Evolutionary conservation across 352 stramenopile genomes (phyloP), one percentile per base, ranked within the genome.

Genomic region (Pythium biforme): DNA sequence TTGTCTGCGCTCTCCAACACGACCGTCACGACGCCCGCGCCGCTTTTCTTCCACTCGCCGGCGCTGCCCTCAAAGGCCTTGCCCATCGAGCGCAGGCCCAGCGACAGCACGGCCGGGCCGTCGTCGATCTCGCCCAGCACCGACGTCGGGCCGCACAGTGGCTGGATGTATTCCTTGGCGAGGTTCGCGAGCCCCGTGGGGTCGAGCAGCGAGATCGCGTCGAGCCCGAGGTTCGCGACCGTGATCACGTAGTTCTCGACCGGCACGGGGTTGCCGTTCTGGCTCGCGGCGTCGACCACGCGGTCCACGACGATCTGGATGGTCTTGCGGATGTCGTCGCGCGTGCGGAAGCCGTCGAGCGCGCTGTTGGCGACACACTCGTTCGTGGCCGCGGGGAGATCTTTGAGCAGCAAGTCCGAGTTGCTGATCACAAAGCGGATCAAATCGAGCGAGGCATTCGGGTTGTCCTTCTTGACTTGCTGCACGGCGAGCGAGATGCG

Each of bases 111-210:
- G 12, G 70, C 69, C 59, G 68, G 69, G 17, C 78, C 78, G 47
- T 83, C 74, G 46, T 83, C 72, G 41, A 88, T 80, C 34, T 82
- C 74, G 50, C 78, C 78, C n/a, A 85, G 47, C 22, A 68, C 75
- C 10, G 70, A 51, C 11, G 78, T 86, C 10, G 74, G 74, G 1
- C 69, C 70, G 48, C 78, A 88, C 64, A 88, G 75, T 15, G 76
- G 73, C 66, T 86, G 76, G 20, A 88, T 66, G 41, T 69, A 86
- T 51, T 84, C 74, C 46, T 74, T 69, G 14, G 77, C 68, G n/a
- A 75, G 60, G 34, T 54, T 59, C 22, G 69, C 72, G 27, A 86
- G 55, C n/a, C 77, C 77, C 25, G 66, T 77, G 17, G 62, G 69
- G 25, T 88, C 78, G 60, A 74, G 74, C 37, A 82, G 53, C 47